Conservation (phyloP, 805 yeast genomes). For the Metschnikowia lachancei region DNA sequence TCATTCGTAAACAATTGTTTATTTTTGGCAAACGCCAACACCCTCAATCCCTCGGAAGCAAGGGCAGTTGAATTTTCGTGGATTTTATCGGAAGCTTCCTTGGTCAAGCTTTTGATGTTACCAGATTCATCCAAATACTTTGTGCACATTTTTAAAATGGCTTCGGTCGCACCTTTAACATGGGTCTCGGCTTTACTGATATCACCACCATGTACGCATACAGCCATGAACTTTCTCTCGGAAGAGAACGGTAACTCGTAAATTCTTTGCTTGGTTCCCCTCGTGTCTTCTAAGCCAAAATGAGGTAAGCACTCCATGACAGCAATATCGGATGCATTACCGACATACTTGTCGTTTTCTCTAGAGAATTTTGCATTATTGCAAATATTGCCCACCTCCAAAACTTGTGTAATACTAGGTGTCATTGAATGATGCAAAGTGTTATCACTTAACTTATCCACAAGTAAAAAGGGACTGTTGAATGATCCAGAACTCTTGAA, state of each 20-base stretch:
- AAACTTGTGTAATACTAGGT: slow-evolving; percentile 50
- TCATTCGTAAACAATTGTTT: slow-evolving; percentile 32
- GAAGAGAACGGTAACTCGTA: slow-evolving; percentile 86
- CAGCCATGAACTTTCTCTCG: slow-evolving; percentile 86
- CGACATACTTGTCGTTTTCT: slow-evolving; percentile 70
- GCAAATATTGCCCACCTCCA: slow-evolving; percentile 70
- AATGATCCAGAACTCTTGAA: slow-evolving; percentile 39
- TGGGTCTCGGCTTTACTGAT: slow-evolving; percentile 54
- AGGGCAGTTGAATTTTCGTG: slow-evolving; percentile 56
- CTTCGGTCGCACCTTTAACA: slow-evolving; percentile 91
- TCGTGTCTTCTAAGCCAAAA: slow-evolving; percentile 69
- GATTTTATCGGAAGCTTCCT: slow-evolving; percentile 47
- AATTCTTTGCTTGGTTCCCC: slow-evolving; percentile 57
- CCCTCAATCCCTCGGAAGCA: slow-evolving; percentile 84
- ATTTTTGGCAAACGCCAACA: slow-evolving; percentile 72
- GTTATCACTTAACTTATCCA: slow-evolving; percentile 47
- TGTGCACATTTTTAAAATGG: slow-evolving; percentile 59
- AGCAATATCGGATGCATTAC: slow-evolving; percentile 96
- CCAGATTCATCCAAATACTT: slow-evolving; percentile 59
- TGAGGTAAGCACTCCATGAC: slow-evolving; percentile 68
- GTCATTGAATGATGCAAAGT: slow-evolving; percentile 46
- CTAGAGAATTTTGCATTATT: slow-evolving; percentile 69
- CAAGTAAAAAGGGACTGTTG: slow-evolving; percentile 40
- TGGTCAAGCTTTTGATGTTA: slow-evolving; percentile 55
- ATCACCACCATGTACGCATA: slow-evolving; percentile 59